phyloP scores from a whole-genome alignment of 345 rosid species.

The Hibiscus syriacus region DNA sequence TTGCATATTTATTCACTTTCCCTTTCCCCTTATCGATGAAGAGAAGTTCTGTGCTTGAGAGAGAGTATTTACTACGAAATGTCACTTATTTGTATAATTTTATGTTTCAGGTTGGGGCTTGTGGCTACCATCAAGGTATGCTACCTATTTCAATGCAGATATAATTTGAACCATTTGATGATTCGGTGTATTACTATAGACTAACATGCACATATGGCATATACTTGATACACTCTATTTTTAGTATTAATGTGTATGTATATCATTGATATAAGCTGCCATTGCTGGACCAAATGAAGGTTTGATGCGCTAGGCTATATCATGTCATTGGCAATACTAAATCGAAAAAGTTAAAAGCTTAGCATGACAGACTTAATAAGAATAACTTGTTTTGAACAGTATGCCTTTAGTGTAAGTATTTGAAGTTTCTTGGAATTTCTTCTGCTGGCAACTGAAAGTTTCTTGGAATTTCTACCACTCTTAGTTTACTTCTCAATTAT shows the following conservation, averaged over 20 bases:
- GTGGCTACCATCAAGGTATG: constrained; percentile 96
- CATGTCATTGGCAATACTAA: no score
- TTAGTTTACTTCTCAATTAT: neutral
- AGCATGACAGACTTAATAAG: no score
- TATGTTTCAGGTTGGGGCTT: constrained; percentile 82
- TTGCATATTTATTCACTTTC: neutral
- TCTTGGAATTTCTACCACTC: constrained; percentile 4
- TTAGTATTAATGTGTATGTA: neutral
- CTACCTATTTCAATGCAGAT: neutral
- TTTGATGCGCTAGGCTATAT: no score
- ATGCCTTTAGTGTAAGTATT: no score
- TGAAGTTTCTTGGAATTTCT: no score
- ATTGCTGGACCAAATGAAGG: no score
- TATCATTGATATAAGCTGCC: neutral
- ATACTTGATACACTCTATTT: neutral
- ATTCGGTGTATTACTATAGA: neutral
- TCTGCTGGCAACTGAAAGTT: neutral
- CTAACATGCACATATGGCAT: neutral
- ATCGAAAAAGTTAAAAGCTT: no score
- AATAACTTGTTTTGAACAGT: no score
- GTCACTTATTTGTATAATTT: constrained; percentile 15
- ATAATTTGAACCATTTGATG: no score
- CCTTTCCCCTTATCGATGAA: neutral
- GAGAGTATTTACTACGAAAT: neutral
- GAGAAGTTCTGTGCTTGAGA: neutral